Base-by-base conservation (phyloP, 2,329 filamentous ascomycete species). In the Colletotrichum echinochloae region DNA sequence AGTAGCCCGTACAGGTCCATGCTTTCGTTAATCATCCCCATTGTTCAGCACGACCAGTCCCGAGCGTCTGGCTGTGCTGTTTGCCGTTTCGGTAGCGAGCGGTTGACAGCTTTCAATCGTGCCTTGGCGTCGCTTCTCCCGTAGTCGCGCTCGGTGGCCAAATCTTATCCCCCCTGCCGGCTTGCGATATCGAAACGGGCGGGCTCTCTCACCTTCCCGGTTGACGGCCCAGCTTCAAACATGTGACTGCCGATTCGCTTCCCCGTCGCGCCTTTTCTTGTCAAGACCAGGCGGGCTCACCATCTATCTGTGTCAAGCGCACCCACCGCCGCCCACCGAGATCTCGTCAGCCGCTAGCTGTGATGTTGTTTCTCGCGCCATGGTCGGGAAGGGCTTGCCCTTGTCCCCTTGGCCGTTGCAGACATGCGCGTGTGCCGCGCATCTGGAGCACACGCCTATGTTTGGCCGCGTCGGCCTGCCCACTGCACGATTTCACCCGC, bases 371-470 rank as follows among this genome's bases (percentile, higher is more conserved):
- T 57, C 41, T 28, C 30, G 5, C n/a, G 6, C n/a, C 14, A n/a
- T 48, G 54, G 37, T 30, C 26, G 49, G 37, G 28, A 30, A 3
- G 39, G 46, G 28, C 28, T 12, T 35, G 1, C 35, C 52, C 33
- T 23, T 8, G 16, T 54, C 26, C 52, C 51, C 60, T 33, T 35
- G 26, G n/a, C n/a, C 54, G 60, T 68, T 46, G 52, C 60, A 65
- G 66, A 59, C 66, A 49, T 68, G 44, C 44, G 52, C 52, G 48
- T 65, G 54, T 65, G 37, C 54, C 46, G 39, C 54, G 37, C 28
- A 39, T 48, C 7, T 61, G 56, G 64, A 39, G 49, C 48, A 48
- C 20, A 14, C n/a, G 14, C 30, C 30, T 49, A 39, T 52, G 49
- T 56, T 30, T 41, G 33, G 30, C 30, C 35, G 52, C 51, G 16